Evolutionary conservation across 139 green algal genomes (phyloP), one percentile per base, ranked within the genome.

Genomic region (Ettlia oleoabundans): DNA sequence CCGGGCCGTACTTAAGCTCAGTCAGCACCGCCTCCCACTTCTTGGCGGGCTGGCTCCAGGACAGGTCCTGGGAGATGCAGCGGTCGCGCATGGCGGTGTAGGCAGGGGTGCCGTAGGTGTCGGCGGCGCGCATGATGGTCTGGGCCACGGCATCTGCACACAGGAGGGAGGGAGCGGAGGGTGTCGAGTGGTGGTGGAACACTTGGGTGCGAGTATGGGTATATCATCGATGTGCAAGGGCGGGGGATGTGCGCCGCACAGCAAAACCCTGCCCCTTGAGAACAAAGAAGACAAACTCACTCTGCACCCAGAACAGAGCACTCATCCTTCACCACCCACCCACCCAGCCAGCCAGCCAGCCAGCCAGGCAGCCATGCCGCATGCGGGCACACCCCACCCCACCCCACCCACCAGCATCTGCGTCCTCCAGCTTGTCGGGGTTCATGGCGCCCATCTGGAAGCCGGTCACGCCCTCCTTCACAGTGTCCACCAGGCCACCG

Each of bases 401-500:
- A 7, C 3, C 0, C 28, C 66, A 28, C 43, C 53, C 82, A 67
- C 80, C 80, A 41, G 43, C n/a, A 3, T 70, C 64, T 4, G 53
- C 33, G 8, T 61, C 53, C 33, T 62, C 13, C 19, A 98, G 87
- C 42, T 78, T 73, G 77, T 99, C 95, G 18, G 89, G 83, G 85
- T 98, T 90, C 38, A 98, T 88, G 7, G 87, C 84, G 43, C 95
- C 95, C 85, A 98, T 97, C 84, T 99, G 97, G 94, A 99, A 99
- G 77, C 96, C 97, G n/a, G 97, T 99, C 53, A 97, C 90, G 41
- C 95, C 94, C 82, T 99, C 97, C 89, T 97, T 98, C 21, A 99
- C 97, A 4, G 97, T 99, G 91, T 99, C 97, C 22, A 99, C 95
- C 65, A 99, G 90, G 53, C 97, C 97, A 63, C 96, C 97, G n/a